Evolutionary conservation across 169 alveolate species (phyloP), one percentile per base, ranked within the genome.

Genomic region (Plasmodium chabaudi): DNA sequence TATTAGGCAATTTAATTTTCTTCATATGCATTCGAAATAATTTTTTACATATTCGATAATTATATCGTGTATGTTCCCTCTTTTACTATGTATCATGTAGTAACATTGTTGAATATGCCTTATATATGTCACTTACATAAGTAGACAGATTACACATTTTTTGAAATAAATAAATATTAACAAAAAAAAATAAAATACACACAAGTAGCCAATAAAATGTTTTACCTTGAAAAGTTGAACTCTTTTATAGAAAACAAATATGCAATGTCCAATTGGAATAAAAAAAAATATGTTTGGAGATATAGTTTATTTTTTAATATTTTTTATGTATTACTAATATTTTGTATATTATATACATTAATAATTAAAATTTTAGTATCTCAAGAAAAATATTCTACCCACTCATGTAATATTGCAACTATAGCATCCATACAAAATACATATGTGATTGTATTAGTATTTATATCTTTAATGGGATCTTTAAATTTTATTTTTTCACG

Each of bases 401-500:
- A 77, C 42, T 61, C 19, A 47, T 77, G 88, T 23, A 39, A 19
- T 27, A 25, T 68, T 25, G 46, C 77, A 21, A 77, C 9, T 12
- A 77, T 57, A 0, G 7, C 21, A 49, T 77, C 77, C 27, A 53
- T 77, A 46, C 21, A 77, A 57, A 77, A 63, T 23, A 34, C 6
- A 1, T 77, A 77, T 44, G 65, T 77, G 88, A 21, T 27, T 19
- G 5, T 77, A 21, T 55, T 77, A 53, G 53, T 64, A 64, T 77
- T 77, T 51, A 13, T 77, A 13, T 27, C 53, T 47, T 77, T 77
- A 46, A 77, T 77, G 88, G 88, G 75, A 64, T 77, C 63, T 12
- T 23, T 77, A 5, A 77, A 77, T 46, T 77, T 77, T 44, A 47
- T 77, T 51, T 63, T 77, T 77, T 77, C 88, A 39, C 88, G 88